These are phyloP conservation scores for Penicillium glabrum DNA, from an alignment of 2,329 filamentous ascomycete species.

Conservation along the genomic window DNA sequence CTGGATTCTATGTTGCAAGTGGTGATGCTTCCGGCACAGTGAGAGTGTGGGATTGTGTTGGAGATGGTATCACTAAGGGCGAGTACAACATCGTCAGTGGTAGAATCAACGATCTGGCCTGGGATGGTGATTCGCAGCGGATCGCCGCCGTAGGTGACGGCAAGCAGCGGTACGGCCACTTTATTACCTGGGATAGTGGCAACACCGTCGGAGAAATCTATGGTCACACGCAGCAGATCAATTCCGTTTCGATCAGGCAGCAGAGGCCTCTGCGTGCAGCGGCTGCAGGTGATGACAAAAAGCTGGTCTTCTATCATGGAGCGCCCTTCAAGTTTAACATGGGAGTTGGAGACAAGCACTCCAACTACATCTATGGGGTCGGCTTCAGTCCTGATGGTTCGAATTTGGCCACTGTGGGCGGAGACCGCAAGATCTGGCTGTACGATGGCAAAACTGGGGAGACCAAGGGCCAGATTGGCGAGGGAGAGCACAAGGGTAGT, in stretches of 20 bases:
- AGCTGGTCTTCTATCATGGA: constrained; percentile 88
- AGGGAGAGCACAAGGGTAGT: constrained; percentile 82
- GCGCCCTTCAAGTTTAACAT: constrained; percentile 94
- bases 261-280: constrained; percentile 88
- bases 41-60: constrained; percentile 84
- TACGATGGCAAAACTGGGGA: constrained; percentile 97
- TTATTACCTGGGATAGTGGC: constrained; percentile 91
- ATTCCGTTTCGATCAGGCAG: constrained; percentile 83
- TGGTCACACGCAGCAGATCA: constrained; percentile 88
- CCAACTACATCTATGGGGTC: constrained; percentile 83
- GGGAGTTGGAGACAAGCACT: constrained; percentile 76
- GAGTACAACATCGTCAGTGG: constrained; percentile 95
- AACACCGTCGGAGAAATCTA: constrained; percentile 94
- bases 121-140: constrained; percentile 95
- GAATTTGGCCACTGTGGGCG: constrained; percentile 80
- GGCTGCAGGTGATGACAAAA: constrained; percentile 86
- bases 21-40: constrained; percentile 84
- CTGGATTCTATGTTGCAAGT: constrained; percentile 90
- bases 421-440: constrained; percentile 88
- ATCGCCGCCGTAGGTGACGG: constrained; percentile 96
- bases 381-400: constrained; percentile 88
- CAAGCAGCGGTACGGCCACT: constrained; percentile 88
- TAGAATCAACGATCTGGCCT: constrained; percentile 92
- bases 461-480: constrained; percentile 66
- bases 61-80: constrained; percentile 85